phyloP scores from a whole-genome alignment of 305 asterid species.

The Stenogyne calaminthoides region DNA sequence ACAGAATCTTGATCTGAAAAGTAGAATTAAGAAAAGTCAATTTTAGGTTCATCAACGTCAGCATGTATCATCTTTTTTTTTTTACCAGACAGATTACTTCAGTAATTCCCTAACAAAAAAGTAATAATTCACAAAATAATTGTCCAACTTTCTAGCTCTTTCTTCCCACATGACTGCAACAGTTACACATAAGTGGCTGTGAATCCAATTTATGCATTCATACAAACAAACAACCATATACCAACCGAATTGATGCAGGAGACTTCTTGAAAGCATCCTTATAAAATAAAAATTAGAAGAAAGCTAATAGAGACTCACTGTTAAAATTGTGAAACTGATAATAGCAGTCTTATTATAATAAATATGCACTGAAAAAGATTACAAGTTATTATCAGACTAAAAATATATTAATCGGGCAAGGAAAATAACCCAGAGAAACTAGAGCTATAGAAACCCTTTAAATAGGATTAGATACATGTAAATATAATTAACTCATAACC shows the following conservation, averaged over 20 bases:
- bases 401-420: too few species aligned
- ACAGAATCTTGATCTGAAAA: conserved; percentile 92
- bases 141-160: conserved; percentile 9
- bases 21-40: conserved; percentile 9
- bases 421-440: too few species aligned
- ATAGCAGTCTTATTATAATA: too few species aligned
- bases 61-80: neutral
- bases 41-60: neutral
- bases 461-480: neutral
- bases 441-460: neutral
- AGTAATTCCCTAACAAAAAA: neutral
- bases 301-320: too few species aligned
- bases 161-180: neutral
- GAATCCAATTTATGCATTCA: too few species aligned
- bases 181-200: too few species aligned
- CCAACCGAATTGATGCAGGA: too few species aligned
- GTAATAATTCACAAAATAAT: neutral
- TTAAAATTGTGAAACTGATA: too few species aligned
- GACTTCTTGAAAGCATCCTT: too few species aligned
- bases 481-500: neutral
- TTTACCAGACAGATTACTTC: neutral
- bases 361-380: too few species aligned
- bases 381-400: too few species aligned
- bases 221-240: neutral
- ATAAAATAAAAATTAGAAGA: too few species aligned